Conservation (phyloP, 352 stramenopile genomes). For the Phytopythium sindhum region DNA sequence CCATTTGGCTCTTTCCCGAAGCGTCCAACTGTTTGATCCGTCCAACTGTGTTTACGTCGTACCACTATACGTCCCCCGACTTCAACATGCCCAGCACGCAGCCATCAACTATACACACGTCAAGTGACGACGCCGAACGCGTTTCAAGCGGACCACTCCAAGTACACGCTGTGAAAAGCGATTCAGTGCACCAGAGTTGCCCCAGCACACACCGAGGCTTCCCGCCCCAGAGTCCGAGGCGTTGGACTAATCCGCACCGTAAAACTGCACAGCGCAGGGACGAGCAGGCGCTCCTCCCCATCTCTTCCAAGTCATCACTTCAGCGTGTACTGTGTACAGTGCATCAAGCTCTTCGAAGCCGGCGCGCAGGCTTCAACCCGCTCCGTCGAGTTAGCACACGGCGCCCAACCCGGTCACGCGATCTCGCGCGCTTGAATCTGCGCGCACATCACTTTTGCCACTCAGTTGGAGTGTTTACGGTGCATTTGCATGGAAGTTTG, state of each 20-base stretch:
- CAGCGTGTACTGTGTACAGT: background rate
- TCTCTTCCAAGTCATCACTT: background rate
- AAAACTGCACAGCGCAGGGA: slow-evolving; percentile 1
- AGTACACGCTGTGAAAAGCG: background rate
- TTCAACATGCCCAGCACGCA: background rate
- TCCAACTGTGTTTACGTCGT: slow-evolving; percentile 1
- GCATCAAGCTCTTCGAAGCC: no score
- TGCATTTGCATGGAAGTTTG: no score
- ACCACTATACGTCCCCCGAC: background rate
- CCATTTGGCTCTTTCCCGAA: background rate
- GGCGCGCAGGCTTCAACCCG: background rate
- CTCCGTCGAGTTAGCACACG: slow-evolving; percentile 4
- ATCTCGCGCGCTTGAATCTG: background rate
- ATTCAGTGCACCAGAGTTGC: no score
- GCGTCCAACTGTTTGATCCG: background rate
- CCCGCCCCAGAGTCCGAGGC: background rate
- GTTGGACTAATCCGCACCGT: slow-evolving; percentile 1
- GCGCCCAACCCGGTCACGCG: background rate
- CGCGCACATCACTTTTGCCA: background rate
- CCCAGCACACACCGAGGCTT: background rate
- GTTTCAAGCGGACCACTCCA: background rate
- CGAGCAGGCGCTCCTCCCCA: background rate
- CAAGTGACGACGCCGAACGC: background rate
- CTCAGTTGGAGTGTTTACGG: no score
- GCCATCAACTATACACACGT: background rate